Evolutionary conservation across 2,329 filamentous ascomycete genomes (phyloP).

Genomic region (Cercospora janseana): DNA sequence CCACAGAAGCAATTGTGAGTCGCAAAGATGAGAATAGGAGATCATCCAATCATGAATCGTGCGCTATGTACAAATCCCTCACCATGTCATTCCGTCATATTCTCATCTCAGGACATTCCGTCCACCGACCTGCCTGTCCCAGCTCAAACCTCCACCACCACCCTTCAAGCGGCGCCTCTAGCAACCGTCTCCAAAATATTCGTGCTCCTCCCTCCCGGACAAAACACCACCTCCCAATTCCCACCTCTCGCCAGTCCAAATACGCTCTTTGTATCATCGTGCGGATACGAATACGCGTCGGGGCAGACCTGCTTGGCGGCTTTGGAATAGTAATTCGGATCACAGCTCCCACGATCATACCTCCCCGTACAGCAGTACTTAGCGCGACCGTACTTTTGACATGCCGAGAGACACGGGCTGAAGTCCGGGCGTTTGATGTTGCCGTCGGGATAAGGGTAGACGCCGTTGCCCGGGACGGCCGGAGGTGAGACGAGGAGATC

Average conservation of each 20-base stretch:
- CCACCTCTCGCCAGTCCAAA: constrained; percentile 63
- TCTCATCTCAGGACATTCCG: no score
- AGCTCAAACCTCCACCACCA: background rate
- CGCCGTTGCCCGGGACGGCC: constrained; percentile 66
- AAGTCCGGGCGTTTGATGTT: constrained; percentile 68
- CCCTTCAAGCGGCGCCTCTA: background rate
- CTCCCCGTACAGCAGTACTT: constrained; percentile 73
- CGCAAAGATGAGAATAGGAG: no score
- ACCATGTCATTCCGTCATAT: no score
- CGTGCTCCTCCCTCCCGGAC: constrained; percentile 58
- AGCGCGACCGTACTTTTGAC: constrained; percentile 64
- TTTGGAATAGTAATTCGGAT: constrained; percentile 65
- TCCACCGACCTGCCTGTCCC: no score
- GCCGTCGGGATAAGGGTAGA: constrained; percentile 79
- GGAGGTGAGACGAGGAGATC: constrained; percentile 68
- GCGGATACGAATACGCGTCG: constrained; percentile 78
- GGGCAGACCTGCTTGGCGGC: constrained; percentile 74
- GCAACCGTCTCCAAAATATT: constrained; percentile 43
- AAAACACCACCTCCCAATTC: constrained; percentile 77
- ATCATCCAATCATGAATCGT: no score
- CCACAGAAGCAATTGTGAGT: no score
- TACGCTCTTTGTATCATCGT: constrained; percentile 57
- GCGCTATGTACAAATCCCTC: no score
- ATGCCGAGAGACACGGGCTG: constrained; percentile 75
- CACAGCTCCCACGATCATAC: constrained; percentile 64